Conservation (phyloP, 495 filamentous ascomycete species). For the Stereocaulon alpinum region DNA sequence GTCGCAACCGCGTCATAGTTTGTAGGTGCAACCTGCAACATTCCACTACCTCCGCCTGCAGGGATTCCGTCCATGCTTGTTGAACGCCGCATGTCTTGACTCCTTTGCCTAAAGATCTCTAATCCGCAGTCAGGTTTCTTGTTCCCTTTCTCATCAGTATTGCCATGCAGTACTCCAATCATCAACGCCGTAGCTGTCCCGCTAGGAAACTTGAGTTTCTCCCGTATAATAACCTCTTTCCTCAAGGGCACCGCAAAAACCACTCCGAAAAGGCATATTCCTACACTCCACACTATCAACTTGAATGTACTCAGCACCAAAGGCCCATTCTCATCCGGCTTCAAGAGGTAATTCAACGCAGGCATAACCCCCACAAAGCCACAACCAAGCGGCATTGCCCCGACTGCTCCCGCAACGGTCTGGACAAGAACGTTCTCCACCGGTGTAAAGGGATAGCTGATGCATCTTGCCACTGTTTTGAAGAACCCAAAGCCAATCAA, state of each 20-base stretch:
- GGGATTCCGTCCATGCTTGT: conserved; percentile 10
- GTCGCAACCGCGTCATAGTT: conserved; percentile 9
- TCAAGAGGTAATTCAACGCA: conserved; percentile 78
- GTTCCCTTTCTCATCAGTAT: conserved; percentile 25
- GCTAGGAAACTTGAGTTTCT: conserved; percentile 86
- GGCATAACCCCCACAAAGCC: conserved; percentile 93
- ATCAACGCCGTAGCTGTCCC: conserved; percentile 92
- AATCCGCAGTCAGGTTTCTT: conserved; percentile 24
- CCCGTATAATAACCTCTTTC: conserved; percentile 81
- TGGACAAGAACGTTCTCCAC: conserved; percentile 98
- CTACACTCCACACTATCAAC: conserved; percentile 78
- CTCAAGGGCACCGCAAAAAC: conserved; percentile 86
- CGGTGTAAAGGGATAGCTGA: conserved; percentile 74
- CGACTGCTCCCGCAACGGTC: conserved; percentile 88
- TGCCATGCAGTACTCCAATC: conserved; percentile 78
- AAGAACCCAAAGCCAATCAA: conserved; percentile 97
- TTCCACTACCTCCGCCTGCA: conserved; percentile 12
- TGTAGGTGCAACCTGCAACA: conserved; percentile 2
- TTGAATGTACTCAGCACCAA: conserved; percentile 61
- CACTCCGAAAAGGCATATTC: conserved; percentile 89
- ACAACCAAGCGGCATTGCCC: conserved; percentile 93
- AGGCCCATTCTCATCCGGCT: conserved; percentile 58
- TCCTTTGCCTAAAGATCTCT: conserved; percentile 22
- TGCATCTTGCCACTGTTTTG: conserved; percentile 58
- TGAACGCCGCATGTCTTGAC: conserved; percentile 19